Conservation (phyloP, 148 eudicot genomes). For the Gaultheria prostrata region DNA sequence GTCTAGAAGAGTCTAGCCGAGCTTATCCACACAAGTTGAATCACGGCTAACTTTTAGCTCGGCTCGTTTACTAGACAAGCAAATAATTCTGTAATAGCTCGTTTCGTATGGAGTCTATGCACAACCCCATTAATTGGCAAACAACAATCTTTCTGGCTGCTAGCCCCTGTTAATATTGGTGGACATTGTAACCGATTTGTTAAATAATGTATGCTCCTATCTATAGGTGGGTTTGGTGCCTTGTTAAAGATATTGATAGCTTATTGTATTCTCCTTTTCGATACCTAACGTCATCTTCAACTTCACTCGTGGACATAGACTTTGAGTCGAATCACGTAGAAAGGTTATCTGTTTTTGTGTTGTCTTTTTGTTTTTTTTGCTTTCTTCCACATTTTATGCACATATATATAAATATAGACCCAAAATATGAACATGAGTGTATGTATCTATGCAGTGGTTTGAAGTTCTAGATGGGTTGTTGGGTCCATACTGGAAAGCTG, state of each 20-base stretch:
- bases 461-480: conserved; percentile 71
- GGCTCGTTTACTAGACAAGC: neutral
- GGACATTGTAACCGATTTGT: too few species aligned
- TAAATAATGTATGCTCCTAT: too few species aligned
- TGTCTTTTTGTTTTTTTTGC: neutral
- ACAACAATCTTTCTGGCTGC: too few species aligned
- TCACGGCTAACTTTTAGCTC: neutral
- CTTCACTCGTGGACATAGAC: too few species aligned
- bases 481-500: conserved; percentile 60
- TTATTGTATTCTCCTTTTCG: too few species aligned
- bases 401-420: neutral
- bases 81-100: neutral
- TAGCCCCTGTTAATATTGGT: too few species aligned
- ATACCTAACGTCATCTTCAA: too few species aligned
- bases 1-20: neutral
- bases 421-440: neutral
- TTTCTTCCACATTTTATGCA: neutral
- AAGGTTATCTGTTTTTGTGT: neutral
- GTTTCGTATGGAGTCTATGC: neutral
- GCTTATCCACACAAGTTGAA: neutral
- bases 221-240: too few species aligned
- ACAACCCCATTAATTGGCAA: too few species aligned
- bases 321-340: neutral
- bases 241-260: too few species aligned
- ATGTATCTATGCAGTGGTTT: conserved; percentile 48